These are phyloP conservation scores for Cyamopsis tetragonoloba DNA, from an alignment of 306 rosid genomes.

Conservation along the genomic window DNA sequence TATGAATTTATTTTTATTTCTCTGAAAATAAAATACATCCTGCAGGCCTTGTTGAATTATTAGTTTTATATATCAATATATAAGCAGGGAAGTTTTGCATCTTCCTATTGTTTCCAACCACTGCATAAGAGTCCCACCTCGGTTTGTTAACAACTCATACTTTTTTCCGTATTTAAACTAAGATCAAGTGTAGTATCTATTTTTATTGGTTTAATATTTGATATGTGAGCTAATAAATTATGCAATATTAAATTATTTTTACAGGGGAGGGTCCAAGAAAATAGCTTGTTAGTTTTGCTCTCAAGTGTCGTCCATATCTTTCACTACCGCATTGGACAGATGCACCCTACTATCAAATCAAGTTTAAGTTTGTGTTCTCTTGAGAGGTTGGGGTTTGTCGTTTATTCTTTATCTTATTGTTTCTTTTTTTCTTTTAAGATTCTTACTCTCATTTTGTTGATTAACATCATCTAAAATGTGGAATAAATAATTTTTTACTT, in stretches of 20 bases:
- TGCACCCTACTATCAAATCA: not conserved
- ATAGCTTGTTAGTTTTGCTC: not conserved
- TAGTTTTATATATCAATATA: too few species aligned
- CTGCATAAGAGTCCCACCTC: conserved; percentile 1
- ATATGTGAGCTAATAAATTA: not conserved
- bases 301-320: not conserved
- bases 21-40: too few species aligned
- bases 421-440: too few species aligned
- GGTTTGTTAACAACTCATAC: not conserved
- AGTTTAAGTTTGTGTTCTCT: too few species aligned
- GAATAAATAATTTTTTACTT: too few species aligned
- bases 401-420: too few species aligned
- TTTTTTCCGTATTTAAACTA: conserved; percentile 8
- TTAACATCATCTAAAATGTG: too few species aligned
- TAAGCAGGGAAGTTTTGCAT: too few species aligned
- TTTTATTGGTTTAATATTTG: not conserved
- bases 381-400: too few species aligned
- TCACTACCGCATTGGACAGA: not conserved
- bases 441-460: too few species aligned
- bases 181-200: not conserved
- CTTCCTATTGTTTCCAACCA: not conserved
- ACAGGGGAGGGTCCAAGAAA: not conserved
- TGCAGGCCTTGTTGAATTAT: too few species aligned
- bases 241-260: not conserved
- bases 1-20: too few species aligned